These are phyloP conservation scores for Xylaria polymorpha DNA, from an alignment of 2,329 filamentous ascomycete species.

Conservation along the genomic window DNA sequence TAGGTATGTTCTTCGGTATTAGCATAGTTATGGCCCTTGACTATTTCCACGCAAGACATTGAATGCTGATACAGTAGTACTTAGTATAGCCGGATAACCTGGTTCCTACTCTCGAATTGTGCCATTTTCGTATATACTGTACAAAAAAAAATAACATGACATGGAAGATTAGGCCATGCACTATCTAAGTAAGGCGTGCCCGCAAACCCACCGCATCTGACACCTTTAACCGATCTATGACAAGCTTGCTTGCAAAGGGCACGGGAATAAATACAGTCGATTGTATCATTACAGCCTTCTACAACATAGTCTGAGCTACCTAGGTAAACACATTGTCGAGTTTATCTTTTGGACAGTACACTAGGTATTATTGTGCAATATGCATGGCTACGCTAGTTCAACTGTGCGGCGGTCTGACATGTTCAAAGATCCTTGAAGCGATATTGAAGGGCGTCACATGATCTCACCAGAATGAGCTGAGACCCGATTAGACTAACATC, in stretches of 20 bases:
- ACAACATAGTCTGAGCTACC: too few species aligned
- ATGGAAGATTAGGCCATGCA: neutral
- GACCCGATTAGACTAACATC: constrained; percentile 9
- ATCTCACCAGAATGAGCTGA: constrained; percentile 4
- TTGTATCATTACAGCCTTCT: too few species aligned
- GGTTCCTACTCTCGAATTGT: neutral
- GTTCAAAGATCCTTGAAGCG: neutral
- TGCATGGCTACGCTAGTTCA: neutral
- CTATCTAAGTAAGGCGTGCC: neutral
- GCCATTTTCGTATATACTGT: neutral
- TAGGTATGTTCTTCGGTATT: neutral
- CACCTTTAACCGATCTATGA: neutral
- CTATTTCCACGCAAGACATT: neutral
- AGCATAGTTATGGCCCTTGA: neutral
- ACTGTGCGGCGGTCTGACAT: neutral
- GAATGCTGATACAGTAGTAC: too few species aligned
- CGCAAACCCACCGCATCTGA: constrained; percentile 7
- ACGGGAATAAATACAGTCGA: neutral
- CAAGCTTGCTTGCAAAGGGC: neutral
- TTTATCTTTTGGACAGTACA: neutral
- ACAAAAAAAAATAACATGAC: constrained; percentile 13
- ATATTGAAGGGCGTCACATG: constrained; percentile 9
- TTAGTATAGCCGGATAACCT: neutral
- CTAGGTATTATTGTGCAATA: neutral
- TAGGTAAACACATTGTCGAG: neutral